Evolutionary conservation across 148 eudicot genomes (phyloP).

Genomic region (Beta vulgaris): DNA sequence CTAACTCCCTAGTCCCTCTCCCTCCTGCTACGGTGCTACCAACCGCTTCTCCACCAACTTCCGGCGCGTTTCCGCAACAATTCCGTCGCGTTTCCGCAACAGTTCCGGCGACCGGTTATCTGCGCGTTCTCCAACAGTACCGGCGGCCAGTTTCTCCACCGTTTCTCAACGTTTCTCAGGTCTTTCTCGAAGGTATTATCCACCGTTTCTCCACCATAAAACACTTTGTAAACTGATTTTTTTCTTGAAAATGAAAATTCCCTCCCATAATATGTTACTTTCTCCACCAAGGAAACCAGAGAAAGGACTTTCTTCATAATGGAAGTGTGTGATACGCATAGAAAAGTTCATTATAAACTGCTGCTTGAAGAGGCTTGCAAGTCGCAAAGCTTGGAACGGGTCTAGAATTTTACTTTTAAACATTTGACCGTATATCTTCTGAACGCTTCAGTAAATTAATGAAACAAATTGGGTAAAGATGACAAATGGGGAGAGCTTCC

Average conservation of each 20-base stretch:
- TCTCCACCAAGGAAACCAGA: neutral
- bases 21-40: too few species aligned
- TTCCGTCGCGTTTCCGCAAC: too few species aligned
- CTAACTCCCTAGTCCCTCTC: too few species aligned
- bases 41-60: too few species aligned
- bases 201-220: too few species aligned
- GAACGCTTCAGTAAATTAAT: neutral
- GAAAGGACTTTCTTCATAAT: neutral
- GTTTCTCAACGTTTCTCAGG: too few species aligned
- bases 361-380: neutral
- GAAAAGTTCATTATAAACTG: neutral
- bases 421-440: neutral
- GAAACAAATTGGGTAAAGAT: neutral
- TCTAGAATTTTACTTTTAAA: neutral
- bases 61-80: too few species aligned
- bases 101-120: too few species aligned
- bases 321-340: neutral
- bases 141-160: too few species aligned
- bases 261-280: neutral
- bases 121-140: too few species aligned
- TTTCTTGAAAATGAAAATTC: neutral
- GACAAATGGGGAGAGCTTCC: slow-evolving; percentile 1
- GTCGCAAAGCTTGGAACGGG: neutral
- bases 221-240: too few species aligned
- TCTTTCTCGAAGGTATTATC: too few species aligned